Base-by-base conservation (phyloP, 257 asterid species). In the Paulownia fortunei region DNA sequence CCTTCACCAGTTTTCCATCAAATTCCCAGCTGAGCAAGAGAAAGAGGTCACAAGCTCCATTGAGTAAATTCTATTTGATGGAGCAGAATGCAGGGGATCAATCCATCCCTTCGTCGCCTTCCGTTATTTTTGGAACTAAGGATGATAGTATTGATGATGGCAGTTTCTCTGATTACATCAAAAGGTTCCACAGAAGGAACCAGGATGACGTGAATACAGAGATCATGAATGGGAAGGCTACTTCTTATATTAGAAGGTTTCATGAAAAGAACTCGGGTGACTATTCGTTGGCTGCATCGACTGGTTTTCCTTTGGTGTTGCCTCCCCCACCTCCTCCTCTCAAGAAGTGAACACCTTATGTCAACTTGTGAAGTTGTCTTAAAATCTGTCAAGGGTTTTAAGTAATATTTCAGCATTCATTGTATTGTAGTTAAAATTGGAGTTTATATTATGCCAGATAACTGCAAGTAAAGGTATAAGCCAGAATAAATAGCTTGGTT, bases 121-220 rank as follows among this genome's bases (percentile, higher is more conserved):
- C 27, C 27, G 11, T 55, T 41, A 23, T 39, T 10, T 42, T 8
- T 71, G 69, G 37, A 61, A 70, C 34, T 0, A 34, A 27, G 4
- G 67, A 63, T 8, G 52, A 42, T 54, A 32, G 12, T 13, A 21
- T n/a, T 73, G 59, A 76, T 34, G 88, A 81, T 26, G 80, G 60
- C 3, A 46, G 15, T 26, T 82, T 69, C 67, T 77, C 85, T 1
- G 80, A 77, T 46, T 82, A 74, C 60, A 84, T 81, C 34, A 47
- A 5, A 32, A 46, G 51, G 34, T 77, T 81, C 54, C 85, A 81
- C 8, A 26, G 13, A 32, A 73, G 76, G 46, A 81, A 76, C 34
- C 69, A 30, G 58, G 63, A 16, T 49, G 71, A 82, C 58, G 62
- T 59, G 72, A 54, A 69, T 15, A 74, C 66, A 5, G 76, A 9